A percentile compares a stretch with the other conserved stretches of the same genome.
phyloP scores from a whole-genome alignment of 192 early-diverging fungal species.

The Linnemannia schmuckeri region DNA sequence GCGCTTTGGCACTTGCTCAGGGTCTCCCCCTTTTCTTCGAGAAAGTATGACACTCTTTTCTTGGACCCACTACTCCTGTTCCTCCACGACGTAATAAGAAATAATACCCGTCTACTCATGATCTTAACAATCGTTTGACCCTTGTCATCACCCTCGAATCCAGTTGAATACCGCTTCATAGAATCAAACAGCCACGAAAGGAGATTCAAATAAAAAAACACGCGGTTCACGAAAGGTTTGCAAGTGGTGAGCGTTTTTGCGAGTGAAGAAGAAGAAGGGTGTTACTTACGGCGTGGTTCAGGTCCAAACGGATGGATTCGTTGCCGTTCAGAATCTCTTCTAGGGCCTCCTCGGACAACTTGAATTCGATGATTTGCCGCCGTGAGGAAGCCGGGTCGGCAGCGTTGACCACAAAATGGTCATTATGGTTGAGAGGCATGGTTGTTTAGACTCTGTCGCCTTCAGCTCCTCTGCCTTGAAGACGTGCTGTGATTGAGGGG shows the following conservation, averaged over 20 bases:
- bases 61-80: neutral
- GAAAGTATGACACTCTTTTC: neutral
- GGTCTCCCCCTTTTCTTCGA: neutral
- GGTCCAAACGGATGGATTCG: conserved; percentile 46
- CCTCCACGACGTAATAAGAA: neutral
- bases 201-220: conserved; percentile 11
- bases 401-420: conserved; percentile 52
- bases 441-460: conserved; percentile 65
- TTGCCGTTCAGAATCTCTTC: conserved; percentile 53
- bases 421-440: conserved; percentile 82
- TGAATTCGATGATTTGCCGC: conserved; percentile 53
- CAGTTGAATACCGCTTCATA: neutral
- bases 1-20: neutral
- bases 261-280: neutral
- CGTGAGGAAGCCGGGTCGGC: conserved; percentile 35
- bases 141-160: neutral
- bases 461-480: no score
- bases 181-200: neutral
- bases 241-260: neutral
- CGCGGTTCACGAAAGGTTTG: neutral
- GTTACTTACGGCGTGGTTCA: conserved; percentile 52
- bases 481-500: no score
- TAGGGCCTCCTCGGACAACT: conserved; percentile 53
- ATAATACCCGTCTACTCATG: neutral
- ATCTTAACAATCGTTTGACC: neutral